These are phyloP conservation scores for Zygotorulaspora sp. DNA, from an alignment of 805 yeast species.

Conservation along the genomic window DNA sequence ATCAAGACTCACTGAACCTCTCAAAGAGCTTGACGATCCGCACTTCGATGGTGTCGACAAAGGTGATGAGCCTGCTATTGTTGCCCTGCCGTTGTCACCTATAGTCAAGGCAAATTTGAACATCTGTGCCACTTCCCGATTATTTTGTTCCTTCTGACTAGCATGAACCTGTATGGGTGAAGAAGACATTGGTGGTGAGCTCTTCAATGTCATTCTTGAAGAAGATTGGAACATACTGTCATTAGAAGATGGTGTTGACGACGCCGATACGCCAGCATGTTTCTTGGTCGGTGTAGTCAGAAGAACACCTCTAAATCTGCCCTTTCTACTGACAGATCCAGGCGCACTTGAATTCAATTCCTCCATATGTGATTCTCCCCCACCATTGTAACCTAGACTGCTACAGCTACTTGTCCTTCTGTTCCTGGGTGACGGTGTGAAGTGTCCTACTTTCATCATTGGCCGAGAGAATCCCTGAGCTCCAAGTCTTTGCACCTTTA, in stretches of 20 bases:
- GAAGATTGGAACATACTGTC: conserved; percentile 23
- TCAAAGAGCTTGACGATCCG: conserved; percentile 1
- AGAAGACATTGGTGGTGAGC: conserved; percentile 17
- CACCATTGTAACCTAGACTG: not conserved
- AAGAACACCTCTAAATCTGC: conserved; percentile 30
- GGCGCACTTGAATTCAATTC: conserved; percentile 1
- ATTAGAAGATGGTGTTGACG: conserved; percentile 21
- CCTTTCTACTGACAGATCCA: conserved; percentile 18
- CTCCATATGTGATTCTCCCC: not conserved
- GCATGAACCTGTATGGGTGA: conserved; percentile 4
- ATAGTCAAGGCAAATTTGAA: conserved; percentile 29
- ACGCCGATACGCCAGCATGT: conserved; percentile 3
- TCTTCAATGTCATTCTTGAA: conserved; percentile 16
- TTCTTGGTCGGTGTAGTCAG: conserved; percentile 25
- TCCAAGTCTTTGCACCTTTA: conserved; percentile 30
- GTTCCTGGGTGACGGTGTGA: conserved; percentile 27
- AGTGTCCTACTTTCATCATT: conserved; percentile 33
- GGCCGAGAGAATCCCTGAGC: conserved; percentile 31
- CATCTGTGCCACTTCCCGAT: conserved; percentile 10
- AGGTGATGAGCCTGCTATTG: conserved; percentile 24
- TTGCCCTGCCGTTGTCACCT: conserved; percentile 35
- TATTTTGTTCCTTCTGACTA: too few species aligned
- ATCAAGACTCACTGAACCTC: not conserved
- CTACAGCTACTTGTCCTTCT: conserved; percentile 9
- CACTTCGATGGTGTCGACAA: conserved; percentile 8